Evolutionary conservation across 164 flowering plant genomes (phyloP).

Genomic region (Magnolia changhungtana): DNA sequence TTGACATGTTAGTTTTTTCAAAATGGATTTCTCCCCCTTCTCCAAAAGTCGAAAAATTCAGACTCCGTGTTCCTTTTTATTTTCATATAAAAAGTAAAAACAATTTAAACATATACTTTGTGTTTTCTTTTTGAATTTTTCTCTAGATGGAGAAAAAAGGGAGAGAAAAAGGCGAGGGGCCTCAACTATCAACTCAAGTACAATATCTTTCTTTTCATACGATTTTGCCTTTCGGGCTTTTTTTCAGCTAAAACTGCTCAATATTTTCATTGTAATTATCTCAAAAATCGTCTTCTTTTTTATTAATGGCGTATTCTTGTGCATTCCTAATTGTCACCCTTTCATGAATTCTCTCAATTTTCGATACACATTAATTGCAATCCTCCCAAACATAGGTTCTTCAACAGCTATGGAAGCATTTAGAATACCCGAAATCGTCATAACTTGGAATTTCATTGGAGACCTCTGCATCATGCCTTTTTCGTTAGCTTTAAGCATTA

Average conservation of each 20-base stretch:
- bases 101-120: background rate
- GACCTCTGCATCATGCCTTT: slow-evolving; percentile 53
- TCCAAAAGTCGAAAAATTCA: too few relatives aligned
- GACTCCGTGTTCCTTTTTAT: too few relatives aligned
- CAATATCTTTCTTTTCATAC: background rate
- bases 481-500: slow-evolving; percentile 38
- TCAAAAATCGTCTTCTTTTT: background rate
- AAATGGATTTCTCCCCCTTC: too few relatives aligned
- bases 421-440: slow-evolving; percentile 59
- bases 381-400: slow-evolving; percentile 67
- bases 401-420: slow-evolving; percentile 63
- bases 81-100: too few relatives aligned
- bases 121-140: background rate
- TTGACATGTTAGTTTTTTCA: too few relatives aligned
- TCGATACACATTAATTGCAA: slow-evolving; percentile 45
- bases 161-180: too few relatives aligned
- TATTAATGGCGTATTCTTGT: slow-evolving; percentile 25
- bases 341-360: slow-evolving; percentile 35
- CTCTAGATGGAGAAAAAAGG: background rate
- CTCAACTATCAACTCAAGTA: background rate
- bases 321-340: slow-evolving; percentile 24
- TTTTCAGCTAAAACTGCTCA: background rate
- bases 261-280: background rate
- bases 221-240: background rate
- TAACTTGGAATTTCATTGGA: slow-evolving; percentile 45